These are phyloP conservation scores for Pseudopediastrum boryanum DNA, from an alignment of 139 green algal species.

Conservation along the genomic window DNA sequence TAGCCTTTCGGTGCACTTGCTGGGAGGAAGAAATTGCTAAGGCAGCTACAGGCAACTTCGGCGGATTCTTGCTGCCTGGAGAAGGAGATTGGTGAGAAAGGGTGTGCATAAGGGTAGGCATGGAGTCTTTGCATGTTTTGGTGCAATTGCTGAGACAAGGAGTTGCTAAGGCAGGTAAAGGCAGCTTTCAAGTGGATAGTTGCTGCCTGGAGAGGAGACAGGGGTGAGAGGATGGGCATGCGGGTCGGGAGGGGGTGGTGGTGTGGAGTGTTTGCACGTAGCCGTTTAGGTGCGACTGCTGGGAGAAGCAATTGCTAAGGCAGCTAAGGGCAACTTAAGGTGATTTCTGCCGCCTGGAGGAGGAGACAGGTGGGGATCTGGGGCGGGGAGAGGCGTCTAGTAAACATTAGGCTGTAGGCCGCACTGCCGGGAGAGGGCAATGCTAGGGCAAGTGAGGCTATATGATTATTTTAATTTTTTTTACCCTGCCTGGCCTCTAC, in stretches of 20 bases:
- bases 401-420: no score
- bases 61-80: constrained; percentile 38
- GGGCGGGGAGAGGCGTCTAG: no score
- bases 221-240: no score
- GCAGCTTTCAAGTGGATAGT: constrained; percentile 13
- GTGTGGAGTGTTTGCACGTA: neutral
- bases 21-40: neutral
- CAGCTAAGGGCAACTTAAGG: constrained; percentile 12
- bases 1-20: no score
- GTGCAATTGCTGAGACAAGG: constrained; percentile 45
- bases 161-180: neutral
- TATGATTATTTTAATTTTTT: no score
- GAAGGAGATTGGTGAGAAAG: constrained; percentile 33
- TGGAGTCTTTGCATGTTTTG: neutral
- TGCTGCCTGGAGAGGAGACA: constrained; percentile 41
- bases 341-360: constrained; percentile 37
- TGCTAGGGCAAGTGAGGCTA: constrained; percentile 17
- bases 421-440: no score
- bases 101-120: no score
- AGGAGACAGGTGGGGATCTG: constrained; percentile 33
- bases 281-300: no score
- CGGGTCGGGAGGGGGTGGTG: no score
- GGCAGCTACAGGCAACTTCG: constrained; percentile 9
- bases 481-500: neutral
- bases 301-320: constrained; percentile 3